Base-by-base conservation (phyloP, 306 rosid species). In the Malus fusca region DNA sequence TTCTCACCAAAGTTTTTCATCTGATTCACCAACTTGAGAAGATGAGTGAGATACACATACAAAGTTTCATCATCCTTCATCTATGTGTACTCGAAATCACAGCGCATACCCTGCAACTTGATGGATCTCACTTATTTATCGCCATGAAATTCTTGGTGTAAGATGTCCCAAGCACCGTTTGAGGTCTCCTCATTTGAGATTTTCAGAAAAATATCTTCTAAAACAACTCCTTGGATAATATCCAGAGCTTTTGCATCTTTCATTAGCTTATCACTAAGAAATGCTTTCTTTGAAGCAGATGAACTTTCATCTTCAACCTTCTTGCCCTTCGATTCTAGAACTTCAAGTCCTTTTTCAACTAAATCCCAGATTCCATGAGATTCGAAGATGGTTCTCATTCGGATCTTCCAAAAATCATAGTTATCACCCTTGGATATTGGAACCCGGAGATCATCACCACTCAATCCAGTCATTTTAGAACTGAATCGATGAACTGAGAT, bases 51-150 rank as follows among this genome's bases (percentile, higher is more conserved):
- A 9, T 56, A 56, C 14, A 56, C 14, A 56, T 0, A n/a, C 26
- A 56, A 0, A 25, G 26, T 56, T 56, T 56, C 61, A 8, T 56
- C 13, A 21, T 21, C 61, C 14, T 11, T 56, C 61, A 56, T 56
- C 61, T 14, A n/a, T n/a, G 14, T 56, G 3, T n/a, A 56, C 61
- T 56, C 0, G 14, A 56, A n/a, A n/a, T 56, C 61, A 56, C 26
- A 0, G 0, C 0, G 14, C 10, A 56, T 1, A n/a, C 26, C 26
- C 2, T 56, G 2, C 11, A 56, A 9, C 11, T 56, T n/a, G 14
- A n/a, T 56, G 26, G 26, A 56, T 9, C 14, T n/a, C 26, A 56
- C 61, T 1, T 56, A 14, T 3, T 56, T 56, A 8, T 56, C 1
- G 3, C 26, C 23, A n/a, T 56, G 61, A 55, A 21, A 56, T 8